Evolutionary conservation across 495 filamentous ascomycete genomes (phyloP).

Genomic region (Bacidia gigantensis): DNA sequence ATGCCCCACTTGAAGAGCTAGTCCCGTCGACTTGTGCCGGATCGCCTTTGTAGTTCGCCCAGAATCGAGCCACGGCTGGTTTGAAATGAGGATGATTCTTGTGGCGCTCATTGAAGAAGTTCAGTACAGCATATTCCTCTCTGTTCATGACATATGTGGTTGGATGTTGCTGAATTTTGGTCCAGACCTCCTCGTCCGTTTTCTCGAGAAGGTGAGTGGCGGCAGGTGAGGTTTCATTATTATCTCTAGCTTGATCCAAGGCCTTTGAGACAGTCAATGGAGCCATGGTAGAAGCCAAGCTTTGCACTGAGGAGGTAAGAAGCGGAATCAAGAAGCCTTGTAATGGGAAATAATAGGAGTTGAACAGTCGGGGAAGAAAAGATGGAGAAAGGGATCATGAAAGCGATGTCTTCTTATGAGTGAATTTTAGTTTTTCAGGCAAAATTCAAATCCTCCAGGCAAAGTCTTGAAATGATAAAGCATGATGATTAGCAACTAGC

Average conservation of each 20-base stretch:
- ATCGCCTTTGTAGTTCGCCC: constrained; percentile 30
- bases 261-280: constrained; percentile 35
- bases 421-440: not conserved
- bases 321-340: not conserved
- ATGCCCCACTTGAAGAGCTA: constrained; percentile 1
- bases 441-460: not conserved
- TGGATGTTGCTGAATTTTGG: constrained; percentile 41
- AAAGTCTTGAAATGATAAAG: not conserved
- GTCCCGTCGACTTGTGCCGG: constrained; percentile 6
- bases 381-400: not conserved
- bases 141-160: constrained; percentile 50
- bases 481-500: not conserved
- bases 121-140: constrained; percentile 69
- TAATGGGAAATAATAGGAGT: not conserved
- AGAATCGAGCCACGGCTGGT: constrained; percentile 34
- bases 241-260: constrained; percentile 55
- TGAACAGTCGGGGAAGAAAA: not conserved
- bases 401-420: not conserved
- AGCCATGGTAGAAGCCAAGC: not conserved
- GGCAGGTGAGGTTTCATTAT: constrained; percentile 39
- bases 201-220: constrained; percentile 40
- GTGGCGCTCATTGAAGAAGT: constrained; percentile 51
- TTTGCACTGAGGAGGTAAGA: not conserved
- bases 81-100: constrained; percentile 27
- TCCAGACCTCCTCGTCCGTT: constrained; percentile 47